Percentiles rank a stretch among this genome's conserved stretches.
Evolutionary conservation across 352 stramenopile species (phyloP).

Genomic region (Pythium guiyangense): DNA sequence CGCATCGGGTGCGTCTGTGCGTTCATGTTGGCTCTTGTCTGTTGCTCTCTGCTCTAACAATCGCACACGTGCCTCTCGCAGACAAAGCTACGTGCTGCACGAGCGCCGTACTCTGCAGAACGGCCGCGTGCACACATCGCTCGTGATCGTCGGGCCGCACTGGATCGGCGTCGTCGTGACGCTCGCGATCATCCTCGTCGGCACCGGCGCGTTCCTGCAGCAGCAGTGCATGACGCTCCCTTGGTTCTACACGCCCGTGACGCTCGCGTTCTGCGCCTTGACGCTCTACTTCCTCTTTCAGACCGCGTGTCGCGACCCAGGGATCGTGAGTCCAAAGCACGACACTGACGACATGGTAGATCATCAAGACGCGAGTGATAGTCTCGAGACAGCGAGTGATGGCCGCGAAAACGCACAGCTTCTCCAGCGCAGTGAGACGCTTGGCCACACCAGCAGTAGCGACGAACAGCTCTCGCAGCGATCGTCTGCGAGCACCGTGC

Average conservation of each 20-base stretch:
- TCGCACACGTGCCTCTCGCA: slow-evolving; percentile 1
- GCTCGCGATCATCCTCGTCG: slow-evolving; percentile 50
- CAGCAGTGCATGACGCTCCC: slow-evolving; percentile 46
- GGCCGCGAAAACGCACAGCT: not conserved
- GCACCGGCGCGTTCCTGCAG: slow-evolving; percentile 53
- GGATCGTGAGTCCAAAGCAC: slow-evolving; percentile 47
- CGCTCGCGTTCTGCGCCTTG: slow-evolving; percentile 40
- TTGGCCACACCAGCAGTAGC: not conserved
- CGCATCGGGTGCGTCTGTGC: slow-evolving; percentile 27
- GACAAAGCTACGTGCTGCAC: slow-evolving; percentile 35
- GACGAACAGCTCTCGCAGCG: slow-evolving; percentile 6
- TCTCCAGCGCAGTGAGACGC: no score
- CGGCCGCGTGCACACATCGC: slow-evolving; percentile 19
- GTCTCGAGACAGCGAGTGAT: not conserved
- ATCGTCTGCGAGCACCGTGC: slow-evolving; percentile 4
- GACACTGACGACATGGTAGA: slow-evolving; percentile 14
- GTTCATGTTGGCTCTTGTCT: not conserved
- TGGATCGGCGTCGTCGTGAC: slow-evolving; percentile 79
- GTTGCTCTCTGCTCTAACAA: not conserved
- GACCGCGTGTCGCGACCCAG: slow-evolving; percentile 70
- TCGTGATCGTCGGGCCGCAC: slow-evolving; percentile 68
- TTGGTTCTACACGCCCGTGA: slow-evolving; percentile 56
- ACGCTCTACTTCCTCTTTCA: slow-evolving; percentile 72
- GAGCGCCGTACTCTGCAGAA: slow-evolving; percentile 28
- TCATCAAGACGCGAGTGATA: not conserved